phyloP scores from a whole-genome alignment of 208 protist genomes.

The Trichomonas tenax region DNA sequence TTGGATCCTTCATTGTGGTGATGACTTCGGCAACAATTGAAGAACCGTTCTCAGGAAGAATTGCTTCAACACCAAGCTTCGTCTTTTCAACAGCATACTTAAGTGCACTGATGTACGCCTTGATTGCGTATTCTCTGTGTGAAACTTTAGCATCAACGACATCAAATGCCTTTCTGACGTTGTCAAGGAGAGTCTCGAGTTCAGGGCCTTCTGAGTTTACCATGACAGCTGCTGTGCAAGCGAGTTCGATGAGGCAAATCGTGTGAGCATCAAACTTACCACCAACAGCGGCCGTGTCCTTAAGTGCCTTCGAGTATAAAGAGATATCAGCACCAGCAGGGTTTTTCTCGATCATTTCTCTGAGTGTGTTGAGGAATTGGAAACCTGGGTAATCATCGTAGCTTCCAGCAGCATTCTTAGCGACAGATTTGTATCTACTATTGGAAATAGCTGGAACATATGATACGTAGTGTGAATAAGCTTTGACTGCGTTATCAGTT shows the following conservation, averaged over 20 bases:
- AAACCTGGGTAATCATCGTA: not conserved
- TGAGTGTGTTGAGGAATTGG: not conserved
- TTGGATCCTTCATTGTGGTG: not conserved
- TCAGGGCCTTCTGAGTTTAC: not conserved
- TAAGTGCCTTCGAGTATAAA: no score
- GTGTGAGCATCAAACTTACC: not conserved
- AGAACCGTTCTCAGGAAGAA: not conserved
- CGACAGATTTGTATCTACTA: not conserved
- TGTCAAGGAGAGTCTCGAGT: not conserved
- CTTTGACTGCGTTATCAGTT: not conserved
- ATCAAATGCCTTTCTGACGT: not conserved
- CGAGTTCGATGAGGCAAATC: not conserved
- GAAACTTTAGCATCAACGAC: not conserved
- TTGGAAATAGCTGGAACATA: not conserved
- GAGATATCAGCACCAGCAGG: no score
- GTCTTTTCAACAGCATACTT: not conserved
- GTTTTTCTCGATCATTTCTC: not conserved
- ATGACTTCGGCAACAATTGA: not conserved
- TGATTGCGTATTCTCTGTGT: not conserved
- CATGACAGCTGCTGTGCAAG: not conserved
- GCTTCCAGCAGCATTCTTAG: not conserved
- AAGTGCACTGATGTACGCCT: no score
- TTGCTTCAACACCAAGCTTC: not conserved
- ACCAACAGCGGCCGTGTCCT: not conserved
- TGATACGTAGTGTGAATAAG: not conserved